phyloP scores from a whole-genome alignment of 257 asterid species.

The Thymus mandschuricus region DNA sequence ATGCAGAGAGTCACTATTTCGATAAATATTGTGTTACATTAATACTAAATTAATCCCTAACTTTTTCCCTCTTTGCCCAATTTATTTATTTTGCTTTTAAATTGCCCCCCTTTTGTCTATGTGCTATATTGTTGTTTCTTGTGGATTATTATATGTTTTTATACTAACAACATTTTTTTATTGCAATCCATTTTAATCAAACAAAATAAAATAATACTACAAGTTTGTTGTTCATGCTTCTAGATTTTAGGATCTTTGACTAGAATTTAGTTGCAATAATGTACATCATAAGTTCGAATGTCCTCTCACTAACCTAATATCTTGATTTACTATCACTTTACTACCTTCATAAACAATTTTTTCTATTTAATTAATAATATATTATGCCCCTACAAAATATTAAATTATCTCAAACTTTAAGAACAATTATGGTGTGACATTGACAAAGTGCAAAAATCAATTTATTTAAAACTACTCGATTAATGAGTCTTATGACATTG shows the following conservation, averaged over 20 bases:
- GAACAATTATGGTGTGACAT: neutral
- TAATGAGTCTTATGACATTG: neutral
- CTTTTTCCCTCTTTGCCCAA: neutral
- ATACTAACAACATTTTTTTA: neutral
- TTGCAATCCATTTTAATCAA: too few species aligned
- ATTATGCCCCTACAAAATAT: neutral
- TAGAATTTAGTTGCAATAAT: constrained; percentile 34
- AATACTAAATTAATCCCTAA: too few species aligned
- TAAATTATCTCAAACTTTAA: neutral
- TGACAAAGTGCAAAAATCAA: neutral
- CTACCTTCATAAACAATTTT: constrained; percentile 27
- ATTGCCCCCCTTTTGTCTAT: too few species aligned
- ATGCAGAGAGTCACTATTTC: too few species aligned
- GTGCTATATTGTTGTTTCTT: neutral
- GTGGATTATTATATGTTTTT: neutral
- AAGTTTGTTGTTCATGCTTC: constrained; percentile 27
- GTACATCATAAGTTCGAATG: constrained; percentile 51
- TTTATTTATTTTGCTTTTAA: neutral
- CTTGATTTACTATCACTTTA: constrained; percentile 37
- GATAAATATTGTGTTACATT: too few species aligned
- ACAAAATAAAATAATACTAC: neutral
- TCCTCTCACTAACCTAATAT: constrained; percentile 49
- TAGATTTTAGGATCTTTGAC: constrained; percentile 47
- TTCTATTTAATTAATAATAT: neutral
- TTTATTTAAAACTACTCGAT: neutral